These are phyloP conservation scores for Ceraceosorus guamensis DNA, from an alignment of 1,284 basidiomycete species.

Conservation along the genomic window DNA sequence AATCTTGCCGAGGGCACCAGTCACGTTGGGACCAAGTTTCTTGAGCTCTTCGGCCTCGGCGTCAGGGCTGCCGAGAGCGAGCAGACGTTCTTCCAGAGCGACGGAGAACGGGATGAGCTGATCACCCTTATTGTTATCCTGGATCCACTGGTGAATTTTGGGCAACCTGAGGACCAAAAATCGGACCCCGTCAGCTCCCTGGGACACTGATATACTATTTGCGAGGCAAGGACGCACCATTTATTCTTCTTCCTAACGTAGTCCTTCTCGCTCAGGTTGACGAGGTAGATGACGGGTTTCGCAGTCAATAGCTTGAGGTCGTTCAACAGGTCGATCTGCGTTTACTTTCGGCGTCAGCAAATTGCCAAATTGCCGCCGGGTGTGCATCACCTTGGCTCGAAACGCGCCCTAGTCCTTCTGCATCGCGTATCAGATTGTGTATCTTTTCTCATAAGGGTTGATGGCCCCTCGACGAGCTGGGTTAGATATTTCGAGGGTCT, in stretches of 20 bases:
- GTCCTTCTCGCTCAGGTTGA: conserved; percentile 93
- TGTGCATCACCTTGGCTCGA: no score
- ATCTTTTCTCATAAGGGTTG: conserved; percentile 42
- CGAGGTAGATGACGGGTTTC: conserved; percentile 95
- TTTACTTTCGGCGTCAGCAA: no score
- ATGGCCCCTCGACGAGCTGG: conserved; percentile 60
- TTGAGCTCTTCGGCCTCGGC: conserved; percentile 39
- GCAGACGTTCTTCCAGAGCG: conserved; percentile 84
- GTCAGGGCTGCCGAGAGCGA: conserved; percentile 48
- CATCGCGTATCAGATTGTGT: no score
- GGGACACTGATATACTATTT: conserved; percentile 9
- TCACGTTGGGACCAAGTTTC: conserved; percentile 36
- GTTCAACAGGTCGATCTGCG: conserved; percentile 92
- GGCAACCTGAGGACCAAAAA: conserved; percentile 53
- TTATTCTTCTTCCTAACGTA: conserved; percentile 98
- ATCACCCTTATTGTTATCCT: conserved; percentile 92
- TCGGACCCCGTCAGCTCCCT: not conserved
- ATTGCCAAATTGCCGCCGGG: no score
- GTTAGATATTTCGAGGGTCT: conserved; percentile 62
- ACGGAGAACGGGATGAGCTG: conserved; percentile 95
- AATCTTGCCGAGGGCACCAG: conserved; percentile 43
- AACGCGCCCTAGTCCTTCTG: not conserved
- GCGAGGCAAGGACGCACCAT: conserved; percentile 56
- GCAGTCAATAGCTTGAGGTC: conserved; percentile 83
- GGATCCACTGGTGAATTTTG: conserved; percentile 98